Evolutionary conservation across 1,284 basidiomycete species (phyloP).

Genomic region (Cryptococcus neoformans): DNA sequence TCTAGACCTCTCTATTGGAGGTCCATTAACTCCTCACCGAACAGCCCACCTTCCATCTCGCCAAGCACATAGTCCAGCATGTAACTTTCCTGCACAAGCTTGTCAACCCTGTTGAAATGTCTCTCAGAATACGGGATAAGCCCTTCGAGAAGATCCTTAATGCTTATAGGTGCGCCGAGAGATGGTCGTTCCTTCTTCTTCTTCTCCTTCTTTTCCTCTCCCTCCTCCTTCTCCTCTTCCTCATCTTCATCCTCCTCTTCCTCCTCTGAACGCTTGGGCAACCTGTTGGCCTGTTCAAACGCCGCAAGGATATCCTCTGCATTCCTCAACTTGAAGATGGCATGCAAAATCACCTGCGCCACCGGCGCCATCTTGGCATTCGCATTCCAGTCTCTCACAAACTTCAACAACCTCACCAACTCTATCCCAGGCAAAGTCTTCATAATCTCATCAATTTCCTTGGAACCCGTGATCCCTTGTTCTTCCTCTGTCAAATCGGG

Average conservation of each 20-base stretch:
- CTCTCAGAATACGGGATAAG: slow-evolving; percentile 92
- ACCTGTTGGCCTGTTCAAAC: slow-evolving; percentile 53
- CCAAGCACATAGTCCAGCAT: slow-evolving; percentile 87
- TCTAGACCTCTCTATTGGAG: too few relatives aligned
- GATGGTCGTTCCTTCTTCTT: slow-evolving; percentile 13
- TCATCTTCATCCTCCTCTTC: slow-evolving; percentile 16
- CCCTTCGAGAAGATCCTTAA: slow-evolving; percentile 77
- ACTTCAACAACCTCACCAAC: slow-evolving; percentile 75
- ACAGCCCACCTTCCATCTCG: slow-evolving; percentile 74
- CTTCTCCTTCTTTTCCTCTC: slow-evolving; percentile 27
- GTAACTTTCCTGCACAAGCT: slow-evolving; percentile 86
- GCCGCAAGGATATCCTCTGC: slow-evolving; percentile 71
- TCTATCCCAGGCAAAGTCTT: slow-evolving; percentile 66
- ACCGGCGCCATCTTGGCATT: slow-evolving; percentile 78
- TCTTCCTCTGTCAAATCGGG: neutral
- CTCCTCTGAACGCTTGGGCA: slow-evolving; percentile 22
- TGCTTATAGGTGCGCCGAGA: slow-evolving; percentile 19
- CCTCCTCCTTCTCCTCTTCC: slow-evolving; percentile 43
- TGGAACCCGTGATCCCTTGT: slow-evolving; percentile 57
- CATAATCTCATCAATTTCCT: slow-evolving; percentile 77
- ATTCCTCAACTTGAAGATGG: slow-evolving; percentile 70
- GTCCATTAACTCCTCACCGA: slow-evolving; percentile 41
- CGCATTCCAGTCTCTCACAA: slow-evolving; percentile 91
- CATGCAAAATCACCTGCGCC: slow-evolving; percentile 81
- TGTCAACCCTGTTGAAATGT: slow-evolving; percentile 80